These are phyloP conservation scores for Thalassiosira oceanica DNA, from an alignment of 352 stramenopile species.

Conservation along the genomic window DNA sequence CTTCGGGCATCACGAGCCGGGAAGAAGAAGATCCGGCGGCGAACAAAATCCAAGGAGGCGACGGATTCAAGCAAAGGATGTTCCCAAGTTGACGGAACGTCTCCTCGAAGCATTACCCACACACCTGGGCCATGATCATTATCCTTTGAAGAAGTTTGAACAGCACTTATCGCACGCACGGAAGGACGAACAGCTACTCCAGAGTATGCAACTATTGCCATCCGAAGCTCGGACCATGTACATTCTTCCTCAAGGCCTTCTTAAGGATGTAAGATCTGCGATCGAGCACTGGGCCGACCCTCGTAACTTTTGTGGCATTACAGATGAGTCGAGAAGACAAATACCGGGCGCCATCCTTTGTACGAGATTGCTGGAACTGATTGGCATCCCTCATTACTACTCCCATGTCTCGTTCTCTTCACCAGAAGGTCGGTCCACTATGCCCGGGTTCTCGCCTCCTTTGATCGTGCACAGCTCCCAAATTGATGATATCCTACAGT, in stretches of 20 bases:
- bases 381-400: slow-evolving; percentile 28
- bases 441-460: too few relatives aligned
- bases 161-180: slow-evolving; percentile 5
- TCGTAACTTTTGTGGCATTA: not conserved
- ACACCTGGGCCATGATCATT: too few relatives aligned
- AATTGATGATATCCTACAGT: slow-evolving; percentile 31
- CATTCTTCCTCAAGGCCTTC: slow-evolving; percentile 14
- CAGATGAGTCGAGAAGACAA: too few relatives aligned
- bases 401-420: not conserved
- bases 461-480: slow-evolving; percentile 28
- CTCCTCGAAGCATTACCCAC: too few relatives aligned
- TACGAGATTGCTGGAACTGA: slow-evolving; percentile 23
- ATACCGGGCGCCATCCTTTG: slow-evolving; percentile 25
- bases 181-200: slow-evolving; percentile 2
- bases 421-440: not conserved
- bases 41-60: too few relatives aligned
- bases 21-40: too few relatives aligned
- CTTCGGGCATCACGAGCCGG: too few relatives aligned
- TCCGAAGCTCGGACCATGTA: slow-evolving; percentile 24
- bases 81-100: too few relatives aligned
- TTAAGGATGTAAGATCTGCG: slow-evolving; percentile 20
- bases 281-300: slow-evolving; percentile 24
- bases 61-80: too few relatives aligned
- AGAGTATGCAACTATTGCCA: slow-evolving; percentile 6
- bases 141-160: slow-evolving; percentile 18